phyloP scores from a whole-genome alignment of 2,329 filamentous ascomycete genomes.

The Epichloe bromicola region DNA sequence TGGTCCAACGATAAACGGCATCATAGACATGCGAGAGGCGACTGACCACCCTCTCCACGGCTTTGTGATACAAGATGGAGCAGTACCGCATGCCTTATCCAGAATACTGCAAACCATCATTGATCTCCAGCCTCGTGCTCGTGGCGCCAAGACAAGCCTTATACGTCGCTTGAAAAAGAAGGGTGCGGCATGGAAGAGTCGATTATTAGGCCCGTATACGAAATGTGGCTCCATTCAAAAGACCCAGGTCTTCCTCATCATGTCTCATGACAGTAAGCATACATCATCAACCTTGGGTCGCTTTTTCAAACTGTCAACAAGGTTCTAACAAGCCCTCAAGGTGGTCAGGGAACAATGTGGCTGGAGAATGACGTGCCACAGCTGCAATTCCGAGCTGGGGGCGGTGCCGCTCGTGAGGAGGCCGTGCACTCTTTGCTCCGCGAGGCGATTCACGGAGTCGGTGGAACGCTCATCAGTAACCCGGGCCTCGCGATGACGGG shows the following conservation, averaged over 20 bases:
- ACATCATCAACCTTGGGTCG: no score
- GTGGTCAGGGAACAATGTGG: conserved; percentile 45
- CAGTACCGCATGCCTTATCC: conserved; percentile 43
- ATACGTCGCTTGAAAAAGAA: conserved; percentile 5
- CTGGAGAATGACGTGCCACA: conserved; percentile 46
- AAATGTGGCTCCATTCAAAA: conserved; percentile 41
- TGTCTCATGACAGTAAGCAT: conserved; percentile 47
- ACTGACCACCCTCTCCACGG: conserved; percentile 43
- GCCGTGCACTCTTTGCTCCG: conserved; percentile 38
- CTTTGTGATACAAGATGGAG: conserved; percentile 51
- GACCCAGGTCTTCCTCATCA: conserved; percentile 52
- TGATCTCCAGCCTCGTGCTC: conserved; percentile 21
- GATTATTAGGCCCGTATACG: conserved; percentile 46
- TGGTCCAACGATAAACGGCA: conserved; percentile 49
- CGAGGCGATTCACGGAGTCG: conserved; percentile 42
- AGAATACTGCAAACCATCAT: conserved; percentile 44
- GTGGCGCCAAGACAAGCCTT: conserved; percentile 22
- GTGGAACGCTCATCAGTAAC: conserved; percentile 46
- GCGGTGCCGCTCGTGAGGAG: conserved; percentile 40
- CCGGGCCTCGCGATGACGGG: conserved; percentile 44
- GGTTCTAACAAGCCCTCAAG: conserved; percentile 13
- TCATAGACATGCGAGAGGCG: conserved; percentile 43
- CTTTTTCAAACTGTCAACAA: neutral
- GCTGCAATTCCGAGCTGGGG: conserved; percentile 49
- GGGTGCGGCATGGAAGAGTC: conserved; percentile 25